phyloP scores from a whole-genome alignment of 2,329 filamentous ascomycete genomes.

The Aspergillus sp. region DNA sequence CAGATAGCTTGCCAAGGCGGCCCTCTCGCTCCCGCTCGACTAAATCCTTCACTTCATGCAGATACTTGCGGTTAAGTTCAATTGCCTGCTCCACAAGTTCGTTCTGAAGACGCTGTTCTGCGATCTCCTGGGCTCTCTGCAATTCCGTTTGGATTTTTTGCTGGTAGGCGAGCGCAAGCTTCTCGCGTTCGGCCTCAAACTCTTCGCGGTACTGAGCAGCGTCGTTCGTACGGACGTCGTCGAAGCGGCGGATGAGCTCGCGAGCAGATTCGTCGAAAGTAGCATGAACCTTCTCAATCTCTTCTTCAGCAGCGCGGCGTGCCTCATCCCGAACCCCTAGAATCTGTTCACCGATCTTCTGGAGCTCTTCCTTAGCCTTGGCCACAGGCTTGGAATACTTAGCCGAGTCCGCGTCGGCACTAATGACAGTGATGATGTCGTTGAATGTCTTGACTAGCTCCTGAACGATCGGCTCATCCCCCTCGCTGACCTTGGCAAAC shows the following conservation, averaged over 20 bases:
- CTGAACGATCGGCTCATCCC: slow-evolving; percentile 83
- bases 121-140: slow-evolving; percentile 74
- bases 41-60: slow-evolving; percentile 71
- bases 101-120: slow-evolving; percentile 81
- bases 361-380: slow-evolving; percentile 82
- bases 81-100: slow-evolving; percentile 88
- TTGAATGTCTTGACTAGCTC: slow-evolving; percentile 94
- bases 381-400: slow-evolving; percentile 76
- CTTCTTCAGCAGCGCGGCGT: slow-evolving; percentile 69
- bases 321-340: slow-evolving; percentile 68
- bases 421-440: slow-evolving; percentile 90
- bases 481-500: slow-evolving; percentile 71
- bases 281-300: slow-evolving; percentile 68
- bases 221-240: slow-evolving; percentile 76
- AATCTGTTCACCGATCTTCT: slow-evolving; percentile 77
- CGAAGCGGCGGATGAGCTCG: slow-evolving; percentile 84
- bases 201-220: slow-evolving; percentile 82
- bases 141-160: slow-evolving; percentile 76
- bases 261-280: slow-evolving; percentile 86
- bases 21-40: slow-evolving; percentile 88
- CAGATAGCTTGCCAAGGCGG: slow-evolving; percentile 79
- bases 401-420: slow-evolving; percentile 75
- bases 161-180: slow-evolving; percentile 74
- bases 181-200: slow-evolving; percentile 83
- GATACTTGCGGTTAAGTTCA: slow-evolving; percentile 80